phyloP scores from a whole-genome alignment of 2,329 filamentous ascomycete genomes.

The Emericellopsis cladophorae region DNA sequence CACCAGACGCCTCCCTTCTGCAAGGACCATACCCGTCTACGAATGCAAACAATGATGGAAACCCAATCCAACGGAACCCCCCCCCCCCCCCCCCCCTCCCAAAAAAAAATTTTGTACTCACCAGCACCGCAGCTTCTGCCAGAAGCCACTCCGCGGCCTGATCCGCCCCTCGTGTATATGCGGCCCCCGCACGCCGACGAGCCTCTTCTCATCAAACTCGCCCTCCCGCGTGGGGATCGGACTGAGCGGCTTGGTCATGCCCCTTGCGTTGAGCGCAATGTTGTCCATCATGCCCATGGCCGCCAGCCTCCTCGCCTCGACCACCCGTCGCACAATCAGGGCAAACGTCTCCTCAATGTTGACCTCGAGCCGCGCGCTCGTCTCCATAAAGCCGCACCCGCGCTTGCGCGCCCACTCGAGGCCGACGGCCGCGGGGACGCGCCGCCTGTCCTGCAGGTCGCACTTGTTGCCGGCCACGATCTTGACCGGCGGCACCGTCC shows the following conservation, averaged over 20 bases:
- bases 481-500: conserved; percentile 60
- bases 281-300: conserved; percentile 30
- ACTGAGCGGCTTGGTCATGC: conserved; percentile 45
- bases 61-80: no score
- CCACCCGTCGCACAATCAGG: conserved; percentile 48
- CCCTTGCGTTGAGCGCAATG: conserved; percentile 31
- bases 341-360: conserved; percentile 87
- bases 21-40: neutral
- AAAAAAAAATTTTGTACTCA: no score
- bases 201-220: conserved; percentile 30
- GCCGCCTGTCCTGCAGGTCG: conserved; percentile 58
- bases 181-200: conserved; percentile 29
- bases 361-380: conserved; percentile 69
- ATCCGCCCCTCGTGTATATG: conserved; percentile 28
- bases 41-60: neutral
- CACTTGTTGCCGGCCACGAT: conserved; percentile 82
- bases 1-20: no score
- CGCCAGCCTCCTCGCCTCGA: conserved; percentile 40
- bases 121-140: conserved; percentile 45
- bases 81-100: no score
- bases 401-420: conserved; percentile 64
- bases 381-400: conserved; percentile 83
- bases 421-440: conserved; percentile 57
- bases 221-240: conserved; percentile 27
- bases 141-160: conserved; percentile 32